Percentiles rank a stretch among this genome's conserved stretches.
These are phyloP conservation scores for Dioscorea zingiberensis DNA, from an alignment of 106 monocot genomes.

Conservation along the genomic window DNA sequence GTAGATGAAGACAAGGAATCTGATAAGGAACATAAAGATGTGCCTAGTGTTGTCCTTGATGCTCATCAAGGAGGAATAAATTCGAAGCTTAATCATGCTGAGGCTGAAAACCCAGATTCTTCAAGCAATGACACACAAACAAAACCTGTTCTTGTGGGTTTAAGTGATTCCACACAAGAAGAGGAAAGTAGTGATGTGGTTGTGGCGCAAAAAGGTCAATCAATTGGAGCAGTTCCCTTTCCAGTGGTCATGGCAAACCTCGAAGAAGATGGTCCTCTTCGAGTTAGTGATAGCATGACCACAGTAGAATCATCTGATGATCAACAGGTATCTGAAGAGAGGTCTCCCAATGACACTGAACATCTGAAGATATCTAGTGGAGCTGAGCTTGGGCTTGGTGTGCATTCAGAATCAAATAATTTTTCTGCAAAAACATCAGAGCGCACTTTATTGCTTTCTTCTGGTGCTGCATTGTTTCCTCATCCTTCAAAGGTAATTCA, in stretches of 20 bases:
- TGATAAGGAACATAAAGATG: neutral
- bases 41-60: neutral
- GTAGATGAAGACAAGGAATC: neutral
- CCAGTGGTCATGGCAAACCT: neutral
- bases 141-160: too few species aligned
- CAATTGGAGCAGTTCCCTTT: slow-evolving; percentile 3
- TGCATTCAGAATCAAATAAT: slow-evolving; percentile 13
- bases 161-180: neutral
- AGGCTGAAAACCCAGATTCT: neutral
- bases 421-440: neutral
- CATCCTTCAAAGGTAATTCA: slow-evolving; percentile 88
- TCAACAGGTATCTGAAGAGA: slow-evolving; percentile 1
- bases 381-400: slow-evolving; percentile 1
- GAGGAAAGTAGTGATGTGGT: slow-evolving; percentile 3
- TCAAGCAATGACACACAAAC: neutral
- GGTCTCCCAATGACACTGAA: neutral
- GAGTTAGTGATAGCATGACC: neutral
- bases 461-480: slow-evolving; percentile 76
- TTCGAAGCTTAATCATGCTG: neutral
- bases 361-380: slow-evolving; percentile 16
- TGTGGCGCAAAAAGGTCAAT: slow-evolving; percentile 2
- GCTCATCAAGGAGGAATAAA: slow-evolving; percentile 1
- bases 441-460: slow-evolving; percentile 46
- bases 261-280: slow-evolving; percentile 1
- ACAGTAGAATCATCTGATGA: slow-evolving; percentile 8